These are phyloP conservation scores for Gyrodon lividus DNA, from an alignment of 768 basidiomycete genomes.

Conservation along the genomic window DNA sequence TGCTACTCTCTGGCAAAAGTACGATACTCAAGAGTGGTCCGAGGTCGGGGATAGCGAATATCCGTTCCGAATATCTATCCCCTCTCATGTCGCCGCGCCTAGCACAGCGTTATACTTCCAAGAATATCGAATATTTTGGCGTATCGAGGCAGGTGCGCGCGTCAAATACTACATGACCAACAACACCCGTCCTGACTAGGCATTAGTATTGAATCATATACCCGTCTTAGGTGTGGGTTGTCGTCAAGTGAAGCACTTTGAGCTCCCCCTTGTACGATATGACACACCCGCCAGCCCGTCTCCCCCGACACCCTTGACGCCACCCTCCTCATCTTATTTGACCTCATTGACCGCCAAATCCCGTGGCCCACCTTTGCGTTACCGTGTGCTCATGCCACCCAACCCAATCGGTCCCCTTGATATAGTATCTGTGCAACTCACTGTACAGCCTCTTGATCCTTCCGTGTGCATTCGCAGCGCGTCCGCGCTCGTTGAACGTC, in stretches of 20 bases:
- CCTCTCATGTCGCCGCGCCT: constrained; percentile 58
- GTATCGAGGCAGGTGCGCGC: constrained; percentile 73
- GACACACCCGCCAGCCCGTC: constrained; percentile 51
- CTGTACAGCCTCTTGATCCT: constrained; percentile 59
- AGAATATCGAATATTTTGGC: constrained; percentile 79
- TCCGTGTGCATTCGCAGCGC: constrained; percentile 59
- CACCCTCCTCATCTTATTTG: constrained; percentile 37
- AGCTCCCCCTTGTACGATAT: constrained; percentile 70
- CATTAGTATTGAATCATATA: constrained; percentile 63
- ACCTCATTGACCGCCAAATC: constrained; percentile 49
- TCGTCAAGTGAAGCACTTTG: constrained; percentile 67
- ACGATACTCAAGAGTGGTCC: constrained; percentile 53
- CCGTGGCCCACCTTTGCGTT: constrained; percentile 58
- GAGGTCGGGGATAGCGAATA: constrained; percentile 64
- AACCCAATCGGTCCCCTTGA: constrained; percentile 70
- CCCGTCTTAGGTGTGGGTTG: constrained; percentile 65
- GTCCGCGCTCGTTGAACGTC: constrained; percentile 66
- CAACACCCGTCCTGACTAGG: constrained; percentile 14
- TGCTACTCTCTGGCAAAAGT: constrained; percentile 68
- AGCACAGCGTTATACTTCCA: constrained; percentile 67
- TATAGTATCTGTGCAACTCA: constrained; percentile 63
- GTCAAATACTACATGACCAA: constrained; percentile 2
- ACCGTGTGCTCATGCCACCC: constrained; percentile 54
- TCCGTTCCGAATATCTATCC: constrained; percentile 71
- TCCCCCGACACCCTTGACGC: constrained; percentile 34